These are phyloP conservation scores for Didymosphaeria variabile DNA, from an alignment of 2,329 filamentous ascomycete genomes.

Conservation along the genomic window DNA sequence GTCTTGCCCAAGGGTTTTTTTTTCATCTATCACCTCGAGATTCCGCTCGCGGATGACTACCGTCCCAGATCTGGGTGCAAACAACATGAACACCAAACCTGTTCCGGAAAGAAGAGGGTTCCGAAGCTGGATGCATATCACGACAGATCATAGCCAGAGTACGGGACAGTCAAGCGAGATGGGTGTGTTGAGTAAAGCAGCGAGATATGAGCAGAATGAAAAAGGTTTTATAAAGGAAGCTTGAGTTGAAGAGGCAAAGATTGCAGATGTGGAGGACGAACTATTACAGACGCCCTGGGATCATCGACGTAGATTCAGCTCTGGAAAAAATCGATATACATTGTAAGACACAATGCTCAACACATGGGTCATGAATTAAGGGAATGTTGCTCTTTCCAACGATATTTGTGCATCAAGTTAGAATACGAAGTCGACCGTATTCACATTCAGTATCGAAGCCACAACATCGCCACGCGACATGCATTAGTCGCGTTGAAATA, in stretches of 20 bases:
- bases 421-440: no score
- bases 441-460: no score
- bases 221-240: neutral
- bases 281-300: neutral
- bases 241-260: neutral
- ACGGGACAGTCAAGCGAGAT: neutral
- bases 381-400: no score
- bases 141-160: neutral
- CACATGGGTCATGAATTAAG: neutral
- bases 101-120: neutral
- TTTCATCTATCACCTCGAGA: neutral
- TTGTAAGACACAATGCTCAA: neutral
- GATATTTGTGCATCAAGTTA: no score
- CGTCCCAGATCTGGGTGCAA: neutral
- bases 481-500: no score
- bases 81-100: neutral
- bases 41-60: neutral
- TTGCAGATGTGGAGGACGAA: neutral
- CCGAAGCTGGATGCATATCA: slow-evolving; percentile 8
- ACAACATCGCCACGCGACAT: no score
- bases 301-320: neutral
- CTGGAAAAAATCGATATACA: neutral
- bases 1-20: slow-evolving; percentile 20
- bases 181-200: neutral
- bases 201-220: neutral